phyloP scores from a whole-genome alignment of 768 basidiomycete species.

The Lenzites betulinus region DNA sequence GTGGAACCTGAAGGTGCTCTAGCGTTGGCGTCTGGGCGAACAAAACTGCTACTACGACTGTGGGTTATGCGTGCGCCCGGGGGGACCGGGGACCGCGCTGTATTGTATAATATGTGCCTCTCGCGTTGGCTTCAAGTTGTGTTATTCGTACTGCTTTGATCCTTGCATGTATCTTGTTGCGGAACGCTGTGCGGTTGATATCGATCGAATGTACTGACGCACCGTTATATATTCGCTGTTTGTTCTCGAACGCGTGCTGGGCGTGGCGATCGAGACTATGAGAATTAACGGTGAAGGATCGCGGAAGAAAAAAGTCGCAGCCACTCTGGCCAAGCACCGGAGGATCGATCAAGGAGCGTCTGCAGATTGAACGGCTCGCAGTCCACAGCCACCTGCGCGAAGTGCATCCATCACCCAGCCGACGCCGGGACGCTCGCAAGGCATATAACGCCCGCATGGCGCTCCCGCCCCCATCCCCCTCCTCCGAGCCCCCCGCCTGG shows the following conservation, averaged over 20 bases:
- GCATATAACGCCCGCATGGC: conserved; percentile 4
- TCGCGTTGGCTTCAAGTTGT: not conserved
- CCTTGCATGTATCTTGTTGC: conserved; percentile 11
- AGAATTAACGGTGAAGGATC: no score
- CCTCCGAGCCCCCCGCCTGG: not conserved
- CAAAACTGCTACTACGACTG: not conserved
- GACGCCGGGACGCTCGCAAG: not conserved
- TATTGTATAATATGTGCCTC: not conserved
- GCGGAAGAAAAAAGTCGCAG: no score
- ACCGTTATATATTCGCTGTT: conserved; percentile 5
- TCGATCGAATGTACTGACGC: conserved; percentile 12
- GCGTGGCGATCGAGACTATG: not conserved
- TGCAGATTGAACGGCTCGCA: not conserved
- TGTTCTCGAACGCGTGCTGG: not conserved
- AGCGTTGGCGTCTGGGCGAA: conserved; percentile 35
- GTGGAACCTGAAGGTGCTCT: conserved; percentile 83
- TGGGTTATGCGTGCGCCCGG: not conserved
- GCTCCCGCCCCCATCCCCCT: conserved; percentile 3
- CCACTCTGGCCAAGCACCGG: no score
- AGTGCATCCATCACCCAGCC: not conserved
- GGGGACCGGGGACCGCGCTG: not conserved
- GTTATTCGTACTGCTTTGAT: conserved; percentile 20
- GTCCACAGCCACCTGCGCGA: not conserved
- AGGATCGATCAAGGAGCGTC: no score
- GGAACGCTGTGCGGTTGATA: conserved; percentile 7